A percentile compares a stretch with the other conserved stretches of the same genome.
Conservation (phyloP, 352 stramenopile genomes). For the Pythium aristosporum region DNA sequence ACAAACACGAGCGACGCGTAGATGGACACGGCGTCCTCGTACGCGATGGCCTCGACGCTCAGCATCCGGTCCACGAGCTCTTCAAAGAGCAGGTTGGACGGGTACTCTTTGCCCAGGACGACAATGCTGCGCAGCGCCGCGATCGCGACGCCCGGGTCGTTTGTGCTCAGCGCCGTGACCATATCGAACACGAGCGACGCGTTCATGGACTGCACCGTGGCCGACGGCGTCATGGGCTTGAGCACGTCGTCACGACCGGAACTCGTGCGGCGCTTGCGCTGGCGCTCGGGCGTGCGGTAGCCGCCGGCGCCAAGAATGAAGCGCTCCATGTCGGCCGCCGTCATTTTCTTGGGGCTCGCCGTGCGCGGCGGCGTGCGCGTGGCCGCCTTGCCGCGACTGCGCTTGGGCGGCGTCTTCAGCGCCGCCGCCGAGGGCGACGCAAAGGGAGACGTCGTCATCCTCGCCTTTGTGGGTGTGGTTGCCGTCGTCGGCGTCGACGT, state of each 20-base stretch:
- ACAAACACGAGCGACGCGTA: slow-evolving; percentile 82
- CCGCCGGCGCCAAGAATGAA: neutral
- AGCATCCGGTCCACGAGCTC: slow-evolving; percentile 83
- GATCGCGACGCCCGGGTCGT: slow-evolving; percentile 76
- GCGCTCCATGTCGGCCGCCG: neutral
- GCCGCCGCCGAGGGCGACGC: too few species aligned
- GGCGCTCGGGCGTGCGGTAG: slow-evolving; percentile 14
- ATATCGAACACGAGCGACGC: slow-evolving; percentile 79
- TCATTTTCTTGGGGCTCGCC: neutral
- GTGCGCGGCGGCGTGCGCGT: neutral
- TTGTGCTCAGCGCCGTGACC: slow-evolving; percentile 81
- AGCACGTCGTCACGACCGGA: slow-evolving; percentile 20
- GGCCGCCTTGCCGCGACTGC: slow-evolving; percentile 3
- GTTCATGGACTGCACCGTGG: slow-evolving; percentile 68
- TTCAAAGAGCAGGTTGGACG: slow-evolving; percentile 74
- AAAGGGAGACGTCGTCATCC: too few species aligned
- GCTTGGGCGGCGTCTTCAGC: neutral
- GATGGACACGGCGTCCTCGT: slow-evolving; percentile 70
- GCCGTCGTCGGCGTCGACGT: too few species aligned
- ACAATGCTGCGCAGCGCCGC: slow-evolving; percentile 76
- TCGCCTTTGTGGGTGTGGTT: too few species aligned
- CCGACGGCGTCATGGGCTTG: slow-evolving; percentile 69
- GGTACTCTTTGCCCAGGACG: slow-evolving; percentile 82
- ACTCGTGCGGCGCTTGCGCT: slow-evolving; percentile 39
- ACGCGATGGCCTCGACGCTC: slow-evolving; percentile 64